These are phyloP conservation scores for Coriolopsis trogii DNA, from an alignment of 1,284 basidiomycete species.

Conservation along the genomic window DNA sequence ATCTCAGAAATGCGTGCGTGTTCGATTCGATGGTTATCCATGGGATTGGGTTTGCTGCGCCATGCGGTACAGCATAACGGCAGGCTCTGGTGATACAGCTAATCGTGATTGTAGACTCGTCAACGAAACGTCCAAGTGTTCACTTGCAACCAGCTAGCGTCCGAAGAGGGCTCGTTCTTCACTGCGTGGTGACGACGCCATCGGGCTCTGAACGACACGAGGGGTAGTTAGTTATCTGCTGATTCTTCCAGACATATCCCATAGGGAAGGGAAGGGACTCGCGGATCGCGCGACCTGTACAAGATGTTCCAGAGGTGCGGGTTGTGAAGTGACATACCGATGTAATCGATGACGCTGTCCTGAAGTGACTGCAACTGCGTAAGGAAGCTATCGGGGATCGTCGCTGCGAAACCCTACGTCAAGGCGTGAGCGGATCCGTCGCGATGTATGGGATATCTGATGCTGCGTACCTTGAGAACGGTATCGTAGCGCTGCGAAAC, in stretches of 20 bases:
- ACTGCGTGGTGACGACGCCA: constrained; percentile 47
- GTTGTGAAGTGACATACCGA: constrained; percentile 48
- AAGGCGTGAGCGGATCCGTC: not conserved
- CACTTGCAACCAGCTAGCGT: no score
- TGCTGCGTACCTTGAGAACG: constrained; percentile 35
- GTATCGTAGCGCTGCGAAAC: constrained; percentile 44
- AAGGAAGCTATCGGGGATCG: constrained; percentile 45
- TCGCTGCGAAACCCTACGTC: constrained; percentile 56
- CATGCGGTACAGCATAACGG: not conserved
- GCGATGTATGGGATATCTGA: not conserved
- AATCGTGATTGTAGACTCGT: not conserved
- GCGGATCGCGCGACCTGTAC: not conserved
- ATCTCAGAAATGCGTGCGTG: no score
- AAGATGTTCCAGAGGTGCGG: not conserved
- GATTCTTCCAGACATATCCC: not conserved
- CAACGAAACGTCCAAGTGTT: no score
- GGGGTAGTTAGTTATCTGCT: constrained; percentile 14
- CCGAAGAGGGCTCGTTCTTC: no score
- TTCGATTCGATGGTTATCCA: no score
- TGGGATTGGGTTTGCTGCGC: no score
- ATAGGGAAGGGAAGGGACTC: not conserved
- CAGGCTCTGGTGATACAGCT: constrained; percentile 5
- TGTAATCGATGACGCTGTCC: constrained; percentile 49
- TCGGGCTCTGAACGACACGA: constrained; percentile 45
- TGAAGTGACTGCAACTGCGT: constrained; percentile 40